Evolutionary conservation across 1,284 basidiomycete genomes (phyloP).

Genomic region (Puccinia triticina): DNA sequence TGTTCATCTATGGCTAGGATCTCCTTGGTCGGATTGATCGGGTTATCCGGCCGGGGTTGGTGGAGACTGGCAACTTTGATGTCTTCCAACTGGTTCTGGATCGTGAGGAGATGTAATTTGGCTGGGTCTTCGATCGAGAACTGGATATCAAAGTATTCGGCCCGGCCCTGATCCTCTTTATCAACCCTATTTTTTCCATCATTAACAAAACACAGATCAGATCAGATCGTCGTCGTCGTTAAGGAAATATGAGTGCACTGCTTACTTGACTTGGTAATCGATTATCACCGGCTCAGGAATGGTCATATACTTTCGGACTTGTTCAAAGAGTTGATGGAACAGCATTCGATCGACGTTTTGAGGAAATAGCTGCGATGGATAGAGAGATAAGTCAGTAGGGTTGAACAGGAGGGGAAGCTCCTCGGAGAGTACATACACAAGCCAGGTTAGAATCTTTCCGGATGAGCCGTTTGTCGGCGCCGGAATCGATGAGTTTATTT

Average conservation of each 20-base stretch:
- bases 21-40: conserved; percentile 27
- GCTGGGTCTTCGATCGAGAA: conserved; percentile 48
- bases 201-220: background rate
- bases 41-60: background rate
- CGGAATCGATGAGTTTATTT: conserved; percentile 39
- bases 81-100: conserved; percentile 42
- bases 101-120: conserved; percentile 35
- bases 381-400: background rate
- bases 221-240: background rate
- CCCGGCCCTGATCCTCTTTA: conserved; percentile 30
- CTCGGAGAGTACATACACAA: conserved; percentile 21
- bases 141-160: conserved; percentile 47
- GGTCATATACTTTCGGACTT: conserved; percentile 24
- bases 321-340: conserved; percentile 41
- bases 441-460: conserved; percentile 44
- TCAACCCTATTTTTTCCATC: conserved; percentile 24
- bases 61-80: background rate
- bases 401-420: background rate
- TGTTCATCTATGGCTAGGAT: conserved; percentile 47
- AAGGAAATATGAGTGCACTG: background rate
- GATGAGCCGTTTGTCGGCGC: conserved; percentile 38
- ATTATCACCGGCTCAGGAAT: conserved; percentile 38
- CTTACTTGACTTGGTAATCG: conserved; percentile 35
- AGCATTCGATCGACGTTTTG: conserved; percentile 21
- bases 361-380: conserved; percentile 28